Evolutionary conservation across 2,329 filamentous ascomycete genomes (phyloP), one percentile per base, ranked within the genome.

Genomic region (Phoma sp.): DNA sequence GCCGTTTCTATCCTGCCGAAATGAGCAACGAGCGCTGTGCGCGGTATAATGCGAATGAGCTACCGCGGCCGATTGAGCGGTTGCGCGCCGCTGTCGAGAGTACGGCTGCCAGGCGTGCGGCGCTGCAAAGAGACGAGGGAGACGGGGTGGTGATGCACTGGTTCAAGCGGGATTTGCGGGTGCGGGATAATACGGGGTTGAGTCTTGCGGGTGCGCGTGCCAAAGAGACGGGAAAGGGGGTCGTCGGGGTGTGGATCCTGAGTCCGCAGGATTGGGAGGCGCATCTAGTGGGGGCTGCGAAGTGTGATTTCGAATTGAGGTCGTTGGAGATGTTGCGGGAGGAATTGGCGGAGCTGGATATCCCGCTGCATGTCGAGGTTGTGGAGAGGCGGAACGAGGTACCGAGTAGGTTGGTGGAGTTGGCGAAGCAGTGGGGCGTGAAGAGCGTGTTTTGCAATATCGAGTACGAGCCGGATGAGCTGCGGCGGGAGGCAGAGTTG

Each of bases 381-480:
- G 82, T 92, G 6, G 82, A 87, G 48, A 84, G 85, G 65, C 81
- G 92, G 31, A 88, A 82, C 59, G 75, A 81, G 1, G 80, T 95
- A 0, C 84, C 87, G 0, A 73, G 72, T 1, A 80, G 86, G 4
- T 79, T 96, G 9, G 64, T 89, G 2, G 82, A 87, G 46, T 77
- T 93, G 36, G 84, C 89, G 71, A 78, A 85, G 27, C 78, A 85
- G 57, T 96, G 91, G 92, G 85, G 84, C 0, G 88, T 85, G 0
- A 88, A 82, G 43, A 89, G 95, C 66, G 62, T 96, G 2, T 96
- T 87, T 67, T 87, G 89, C 43, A 96, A 96, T 69, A 85, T 92
- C 53, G 92, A 96, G 72, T 96, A 96, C 67, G 93, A 96, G 73
- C 91, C 96, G 0, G 93, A 97, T 69, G 93, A 96, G 76, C 76